phyloP scores from a whole-genome alignment of 225 moss, liverwort and hornwort species.

The Pseudoscleropodium purum region DNA sequence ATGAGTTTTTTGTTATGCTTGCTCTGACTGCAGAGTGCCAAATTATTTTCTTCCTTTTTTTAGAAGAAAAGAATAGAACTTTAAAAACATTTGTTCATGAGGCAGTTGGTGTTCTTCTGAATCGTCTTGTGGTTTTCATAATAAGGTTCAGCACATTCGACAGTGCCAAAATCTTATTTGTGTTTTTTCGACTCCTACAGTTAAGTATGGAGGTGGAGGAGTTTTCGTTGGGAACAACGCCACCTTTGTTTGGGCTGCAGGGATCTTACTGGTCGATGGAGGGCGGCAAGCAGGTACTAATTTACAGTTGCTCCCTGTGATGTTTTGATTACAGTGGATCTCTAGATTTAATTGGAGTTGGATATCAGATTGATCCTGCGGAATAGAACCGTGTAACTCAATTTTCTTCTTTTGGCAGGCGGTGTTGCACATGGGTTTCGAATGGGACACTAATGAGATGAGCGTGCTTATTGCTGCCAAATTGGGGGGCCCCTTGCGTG shows the following conservation, averaged over 20 bases:
- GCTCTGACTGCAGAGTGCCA: neutral
- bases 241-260: conserved; percentile 75
- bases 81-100: neutral
- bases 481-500: conserved; percentile 77
- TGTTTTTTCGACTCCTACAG: conserved; percentile 24
- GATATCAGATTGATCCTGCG: neutral
- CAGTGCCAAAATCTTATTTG: neutral
- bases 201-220: conserved; percentile 85
- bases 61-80: neutral
- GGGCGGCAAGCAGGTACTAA: conserved; percentile 61
- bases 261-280: conserved; percentile 81
- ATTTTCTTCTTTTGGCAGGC: conserved; percentile 36
- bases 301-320: neutral
- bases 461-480: conserved; percentile 84
- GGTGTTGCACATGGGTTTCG: conserved; percentile 84
- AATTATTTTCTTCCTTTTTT: neutral
- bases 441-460: conserved; percentile 98
- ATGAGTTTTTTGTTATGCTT: neutral
- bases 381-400: neutral
- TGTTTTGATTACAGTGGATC: neutral
- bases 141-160: neutral
- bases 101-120: neutral
- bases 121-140: neutral
- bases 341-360: neutral
- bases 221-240: conserved; percentile 75